Percentiles rank a stretch among this genome's conserved stretches.
These are phyloP conservation scores for Geotrichum carabidarum DNA, from an alignment of 1,139 yeast species.

Conservation along the genomic window DNA sequence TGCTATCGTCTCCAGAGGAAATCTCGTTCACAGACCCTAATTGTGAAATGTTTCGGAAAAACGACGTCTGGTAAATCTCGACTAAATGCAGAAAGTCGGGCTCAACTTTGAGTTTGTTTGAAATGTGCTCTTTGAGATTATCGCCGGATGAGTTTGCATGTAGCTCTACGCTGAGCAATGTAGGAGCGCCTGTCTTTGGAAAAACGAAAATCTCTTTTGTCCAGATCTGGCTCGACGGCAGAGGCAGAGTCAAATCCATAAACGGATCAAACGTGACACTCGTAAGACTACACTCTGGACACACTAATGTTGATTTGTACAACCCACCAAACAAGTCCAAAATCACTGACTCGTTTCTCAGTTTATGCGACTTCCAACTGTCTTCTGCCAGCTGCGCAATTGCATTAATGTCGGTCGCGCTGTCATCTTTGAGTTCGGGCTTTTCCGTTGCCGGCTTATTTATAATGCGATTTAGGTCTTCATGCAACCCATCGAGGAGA, in stretches of 20 bases:
- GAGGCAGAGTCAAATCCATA: slow-evolving; percentile 82
- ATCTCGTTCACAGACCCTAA: slow-evolving; percentile 61
- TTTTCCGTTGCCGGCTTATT: slow-evolving; percentile 84
- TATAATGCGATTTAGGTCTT: slow-evolving; percentile 77
- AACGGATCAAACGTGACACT: slow-evolving; percentile 93
- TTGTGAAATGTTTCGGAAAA: slow-evolving; percentile 67
- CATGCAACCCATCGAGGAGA: slow-evolving; percentile 86
- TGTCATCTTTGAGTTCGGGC: slow-evolving; percentile 68
- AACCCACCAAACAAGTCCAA: slow-evolving; percentile 84
- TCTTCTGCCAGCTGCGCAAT: slow-evolving; percentile 59
- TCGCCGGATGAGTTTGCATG: slow-evolving; percentile 59
- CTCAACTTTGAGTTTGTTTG: slow-evolving; percentile 33
- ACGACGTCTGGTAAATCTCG: slow-evolving; percentile 65
- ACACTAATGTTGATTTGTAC: slow-evolving; percentile 81
- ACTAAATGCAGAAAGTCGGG: slow-evolving; percentile 49
- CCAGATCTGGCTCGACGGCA: slow-evolving; percentile 79
- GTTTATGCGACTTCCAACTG: slow-evolving; percentile 77
- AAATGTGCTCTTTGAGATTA: slow-evolving; percentile 59
- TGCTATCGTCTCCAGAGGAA: slow-evolving; percentile 57
- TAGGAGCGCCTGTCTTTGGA: slow-evolving; percentile 49
- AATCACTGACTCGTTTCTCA: slow-evolving; percentile 80
- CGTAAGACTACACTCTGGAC: slow-evolving; percentile 77
- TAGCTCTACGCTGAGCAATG: slow-evolving; percentile 62
- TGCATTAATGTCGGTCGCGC: slow-evolving; percentile 51
- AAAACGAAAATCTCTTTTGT: slow-evolving; percentile 58